Evolutionary conservation across 1,284 basidiomycete genomes (phyloP).

Genomic region (Macrocystidia cucumis): DNA sequence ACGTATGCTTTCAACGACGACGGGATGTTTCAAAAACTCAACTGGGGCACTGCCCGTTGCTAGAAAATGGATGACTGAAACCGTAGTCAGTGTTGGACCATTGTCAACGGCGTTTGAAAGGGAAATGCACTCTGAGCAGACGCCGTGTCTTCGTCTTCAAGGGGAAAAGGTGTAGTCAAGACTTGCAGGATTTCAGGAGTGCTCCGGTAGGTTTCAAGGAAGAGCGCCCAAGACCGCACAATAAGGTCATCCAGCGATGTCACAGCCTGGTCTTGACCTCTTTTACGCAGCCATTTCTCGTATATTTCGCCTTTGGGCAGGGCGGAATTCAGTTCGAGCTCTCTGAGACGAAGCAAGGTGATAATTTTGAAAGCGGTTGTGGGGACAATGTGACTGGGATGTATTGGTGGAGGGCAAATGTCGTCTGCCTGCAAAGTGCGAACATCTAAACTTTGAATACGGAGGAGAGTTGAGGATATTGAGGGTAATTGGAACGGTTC

Average conservation of each 20-base stretch:
- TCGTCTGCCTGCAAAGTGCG: constrained; percentile 9
- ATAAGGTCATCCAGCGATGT: constrained; percentile 19
- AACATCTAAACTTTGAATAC: too few relatives aligned
- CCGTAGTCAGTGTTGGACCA: constrained; percentile 1
- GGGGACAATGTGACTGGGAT: constrained; percentile 8
- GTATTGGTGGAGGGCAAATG: constrained; percentile 13
- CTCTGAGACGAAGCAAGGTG: constrained; percentile 24
- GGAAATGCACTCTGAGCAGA: constrained; percentile 22
- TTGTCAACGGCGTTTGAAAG: too few relatives aligned
- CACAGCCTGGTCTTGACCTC: constrained; percentile 13
- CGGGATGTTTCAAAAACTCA: constrained; percentile 29
- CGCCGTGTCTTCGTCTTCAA: constrained; percentile 14
- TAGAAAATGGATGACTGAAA: constrained; percentile 39
- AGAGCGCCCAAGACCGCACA: constrained; percentile 21
- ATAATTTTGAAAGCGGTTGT: constrained; percentile 23
- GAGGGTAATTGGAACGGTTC: neutral
- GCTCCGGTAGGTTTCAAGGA: constrained; percentile 23
- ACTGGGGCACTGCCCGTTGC: constrained; percentile 19
- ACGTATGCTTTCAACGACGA: constrained; percentile 31
- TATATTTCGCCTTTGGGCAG: constrained; percentile 18
- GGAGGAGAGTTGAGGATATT: constrained; percentile 5
- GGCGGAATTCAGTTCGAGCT: constrained; percentile 12
- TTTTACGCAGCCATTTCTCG: constrained; percentile 21
- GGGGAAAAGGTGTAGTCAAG: constrained; percentile 27
- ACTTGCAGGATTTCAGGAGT: constrained; percentile 24